These are phyloP conservation scores for Mycena amicta DNA, from an alignment of 768 basidiomycete species.

Conservation along the genomic window DNA sequence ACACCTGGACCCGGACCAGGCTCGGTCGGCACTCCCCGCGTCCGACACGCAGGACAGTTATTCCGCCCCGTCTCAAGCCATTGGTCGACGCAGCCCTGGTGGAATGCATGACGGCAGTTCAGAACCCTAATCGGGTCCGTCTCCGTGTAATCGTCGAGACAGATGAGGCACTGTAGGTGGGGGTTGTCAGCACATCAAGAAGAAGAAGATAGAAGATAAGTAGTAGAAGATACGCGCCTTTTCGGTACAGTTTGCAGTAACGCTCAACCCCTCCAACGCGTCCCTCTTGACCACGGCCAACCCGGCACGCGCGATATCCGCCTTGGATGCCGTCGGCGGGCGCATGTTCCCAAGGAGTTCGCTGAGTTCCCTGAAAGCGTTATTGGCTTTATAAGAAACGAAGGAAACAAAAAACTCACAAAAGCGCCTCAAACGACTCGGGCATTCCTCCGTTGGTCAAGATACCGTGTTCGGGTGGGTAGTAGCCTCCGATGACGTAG, in stretches of 20 bases:
- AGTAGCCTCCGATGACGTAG: constrained; percentile 92
- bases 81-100: constrained; percentile 82
- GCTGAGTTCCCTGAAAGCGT: constrained; percentile 65
- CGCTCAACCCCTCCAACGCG: constrained; percentile 55
- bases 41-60: constrained; percentile 90
- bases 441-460: constrained; percentile 76
- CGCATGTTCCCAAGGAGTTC: constrained; percentile 83
- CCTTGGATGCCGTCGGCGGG: constrained; percentile 78
- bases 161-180: constrained; percentile 70
- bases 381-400: neutral
- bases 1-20: too few relatives aligned
- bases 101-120: constrained; percentile 87
- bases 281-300: constrained; percentile 71
- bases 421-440: constrained; percentile 78
- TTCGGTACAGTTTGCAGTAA: constrained; percentile 80
- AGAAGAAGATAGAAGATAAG: constrained; percentile 49
- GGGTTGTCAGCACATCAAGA: constrained; percentile 3
- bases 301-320: constrained; percentile 85
- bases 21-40: constrained; percentile 22
- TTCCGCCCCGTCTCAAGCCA: constrained; percentile 88
- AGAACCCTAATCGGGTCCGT: constrained; percentile 83
- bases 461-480: constrained; percentile 87
- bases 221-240: too few relatives aligned
- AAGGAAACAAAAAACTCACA: constrained; percentile 55
- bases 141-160: constrained; percentile 80